A percentile compares a stretch with the other conserved stretches of the same genome.
phyloP scores from a whole-genome alignment of 1,284 basidiomycete species.

The Rhizoctonia solani region DNA sequence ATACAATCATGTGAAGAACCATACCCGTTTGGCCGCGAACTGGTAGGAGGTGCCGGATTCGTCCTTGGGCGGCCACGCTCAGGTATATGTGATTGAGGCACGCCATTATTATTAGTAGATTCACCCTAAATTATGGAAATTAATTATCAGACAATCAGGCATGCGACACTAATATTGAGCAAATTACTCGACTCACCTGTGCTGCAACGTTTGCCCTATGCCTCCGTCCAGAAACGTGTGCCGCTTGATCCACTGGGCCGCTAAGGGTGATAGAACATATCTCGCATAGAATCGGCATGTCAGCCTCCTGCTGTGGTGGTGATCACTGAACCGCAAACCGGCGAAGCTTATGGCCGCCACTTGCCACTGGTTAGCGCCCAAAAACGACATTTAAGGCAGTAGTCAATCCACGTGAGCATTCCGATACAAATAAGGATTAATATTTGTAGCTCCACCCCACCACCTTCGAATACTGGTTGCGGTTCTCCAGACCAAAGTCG shows the following conservation, averaged over 20 bases:
- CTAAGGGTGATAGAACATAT: not conserved
- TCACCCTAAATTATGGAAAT: no score
- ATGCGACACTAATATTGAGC: no score
- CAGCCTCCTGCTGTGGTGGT: not conserved
- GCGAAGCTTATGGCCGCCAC: not conserved
- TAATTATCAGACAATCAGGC: no score
- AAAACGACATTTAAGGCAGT: not conserved
- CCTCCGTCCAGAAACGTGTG: not conserved
- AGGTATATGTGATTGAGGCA: not conserved
- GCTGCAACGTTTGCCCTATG: not conserved
- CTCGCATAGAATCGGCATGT: not conserved
- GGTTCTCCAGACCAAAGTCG: no score
- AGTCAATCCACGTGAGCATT: no score
- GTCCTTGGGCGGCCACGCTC: not conserved
- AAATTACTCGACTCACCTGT: not conserved
- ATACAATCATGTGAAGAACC: not conserved
- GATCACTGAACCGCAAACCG: not conserved
- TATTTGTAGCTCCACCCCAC: no score
- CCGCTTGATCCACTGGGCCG: not conserved
- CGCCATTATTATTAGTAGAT: no score
- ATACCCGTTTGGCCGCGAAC: not conserved
- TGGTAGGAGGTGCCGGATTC: not conserved
- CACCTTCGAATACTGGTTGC: no score
- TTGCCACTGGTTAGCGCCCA: not conserved
- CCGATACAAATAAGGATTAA: no score